Evolutionary conservation across 1,139 yeast genomes (phyloP).

Genomic region (Lizanozyma gosingica): DNA sequence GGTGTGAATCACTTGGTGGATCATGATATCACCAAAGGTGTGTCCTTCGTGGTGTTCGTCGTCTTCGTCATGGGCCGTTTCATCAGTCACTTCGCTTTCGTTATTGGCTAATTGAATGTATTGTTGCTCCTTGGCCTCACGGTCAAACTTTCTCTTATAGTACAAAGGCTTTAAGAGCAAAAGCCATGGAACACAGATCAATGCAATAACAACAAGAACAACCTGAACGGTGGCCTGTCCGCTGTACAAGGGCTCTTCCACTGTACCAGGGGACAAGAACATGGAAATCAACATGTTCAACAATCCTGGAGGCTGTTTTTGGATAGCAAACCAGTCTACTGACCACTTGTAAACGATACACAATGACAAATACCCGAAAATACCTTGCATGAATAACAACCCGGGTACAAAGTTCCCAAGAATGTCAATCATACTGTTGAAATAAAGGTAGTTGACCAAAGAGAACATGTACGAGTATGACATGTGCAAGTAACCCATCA

Average conservation of each 20-base stretch:
- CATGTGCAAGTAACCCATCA: conserved; percentile 96
- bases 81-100: conserved; percentile 9
- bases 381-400: conserved; percentile 86
- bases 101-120: conserved; percentile 5
- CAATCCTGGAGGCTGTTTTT: conserved; percentile 81
- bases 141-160: conserved; percentile 26
- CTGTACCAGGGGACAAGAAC: conserved; percentile 88
- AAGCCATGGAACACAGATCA: conserved; percentile 93
- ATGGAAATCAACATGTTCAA: conserved; percentile 91
- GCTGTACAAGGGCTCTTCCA: conserved; percentile 74
- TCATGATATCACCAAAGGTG: conserved; percentile 86
- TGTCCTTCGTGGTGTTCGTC: conserved; percentile 43
- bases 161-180: conserved; percentile 79
- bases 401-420: conserved; percentile 94
- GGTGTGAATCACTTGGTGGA: conserved; percentile 96
- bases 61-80: conserved; percentile 24
- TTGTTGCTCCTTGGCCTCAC: conserved; percentile 15
- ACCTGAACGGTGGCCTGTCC: conserved; percentile 82
- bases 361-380: conserved; percentile 82
- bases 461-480: conserved; percentile 82
- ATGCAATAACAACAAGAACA: conserved; percentile 62
- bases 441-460: conserved; percentile 67
- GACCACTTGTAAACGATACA: conserved; percentile 91
- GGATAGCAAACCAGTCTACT: conserved; percentile 77
- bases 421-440: conserved; percentile 72